Percentiles rank a stretch among this genome's conserved stretches.
phyloP scores from a whole-genome alignment of 23 red algal genomes.

The Gracilaria domingensis region DNA sequence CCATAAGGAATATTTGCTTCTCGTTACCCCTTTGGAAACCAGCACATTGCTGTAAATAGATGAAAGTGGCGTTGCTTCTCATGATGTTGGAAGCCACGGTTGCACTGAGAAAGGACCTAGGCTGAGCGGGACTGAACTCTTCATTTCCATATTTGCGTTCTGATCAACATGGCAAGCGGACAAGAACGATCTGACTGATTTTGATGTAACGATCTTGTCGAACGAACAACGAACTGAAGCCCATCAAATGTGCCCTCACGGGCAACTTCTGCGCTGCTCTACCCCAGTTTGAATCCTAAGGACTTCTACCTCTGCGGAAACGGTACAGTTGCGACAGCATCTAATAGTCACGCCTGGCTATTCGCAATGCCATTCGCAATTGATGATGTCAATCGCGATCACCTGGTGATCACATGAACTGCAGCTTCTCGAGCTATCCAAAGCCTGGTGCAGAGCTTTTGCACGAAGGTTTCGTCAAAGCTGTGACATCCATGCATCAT shows the following conservation, averaged over 20 bases:
- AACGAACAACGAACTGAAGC: not conserved
- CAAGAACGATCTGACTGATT: not conserved
- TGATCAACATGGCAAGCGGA: not conserved
- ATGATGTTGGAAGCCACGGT: not conserved
- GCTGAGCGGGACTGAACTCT: too few species aligned
- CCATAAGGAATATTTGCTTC: too few species aligned
- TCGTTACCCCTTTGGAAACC: too few species aligned
- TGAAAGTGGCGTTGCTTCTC: too few species aligned
- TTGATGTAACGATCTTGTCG: not conserved
- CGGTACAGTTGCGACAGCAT: not conserved
- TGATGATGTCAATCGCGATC: not conserved
- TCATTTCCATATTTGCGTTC: not conserved
- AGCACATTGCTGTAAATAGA: too few species aligned
- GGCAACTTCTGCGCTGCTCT: too few species aligned
- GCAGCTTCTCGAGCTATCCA: not conserved
- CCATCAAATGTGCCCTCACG: too few species aligned
- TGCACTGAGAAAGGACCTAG: too few species aligned
- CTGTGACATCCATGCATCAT: not conserved
- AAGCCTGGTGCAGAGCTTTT: not conserved
- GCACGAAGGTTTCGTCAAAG: not conserved
- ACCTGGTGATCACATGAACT: not conserved
- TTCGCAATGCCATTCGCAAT: not conserved
- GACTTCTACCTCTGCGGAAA: not conserved
- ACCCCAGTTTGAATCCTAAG: too few species aligned
- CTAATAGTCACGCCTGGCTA: not conserved